A percentile compares a stretch with the other conserved stretches of the same genome.
These are phyloP conservation scores for Dacryopinax primogenitus DNA, from an alignment of 768 basidiomycete genomes.

Conservation along the genomic window DNA sequence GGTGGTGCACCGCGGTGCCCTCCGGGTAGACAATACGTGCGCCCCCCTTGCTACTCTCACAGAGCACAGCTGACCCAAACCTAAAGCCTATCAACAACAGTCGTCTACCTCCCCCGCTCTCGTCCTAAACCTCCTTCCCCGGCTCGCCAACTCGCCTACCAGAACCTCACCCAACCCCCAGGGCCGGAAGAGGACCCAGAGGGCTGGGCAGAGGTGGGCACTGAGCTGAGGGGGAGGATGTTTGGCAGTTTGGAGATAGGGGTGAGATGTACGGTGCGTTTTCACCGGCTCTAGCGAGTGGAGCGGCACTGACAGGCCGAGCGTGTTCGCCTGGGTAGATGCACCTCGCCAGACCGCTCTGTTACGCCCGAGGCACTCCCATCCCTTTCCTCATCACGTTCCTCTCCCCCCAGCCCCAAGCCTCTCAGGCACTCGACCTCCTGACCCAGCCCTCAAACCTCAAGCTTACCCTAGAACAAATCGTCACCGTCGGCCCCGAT, in stretches of 20 bases:
- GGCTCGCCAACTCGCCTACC: constrained; percentile 6
- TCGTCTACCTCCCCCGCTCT: constrained; percentile 12
- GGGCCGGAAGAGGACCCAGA: constrained; percentile 7
- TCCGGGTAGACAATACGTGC: constrained; percentile 13
- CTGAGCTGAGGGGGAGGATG: background rate
- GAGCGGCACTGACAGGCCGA: background rate
- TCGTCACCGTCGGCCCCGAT: background rate
- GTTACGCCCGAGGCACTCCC: constrained; percentile 9
- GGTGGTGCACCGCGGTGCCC: constrained; percentile 6
- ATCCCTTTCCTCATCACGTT: constrained; percentile 10
- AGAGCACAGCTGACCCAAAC: background rate
- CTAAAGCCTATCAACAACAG: constrained; percentile 6
- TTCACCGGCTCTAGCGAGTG: background rate
- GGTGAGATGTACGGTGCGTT: constrained; percentile 11
- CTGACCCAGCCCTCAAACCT: background rate
- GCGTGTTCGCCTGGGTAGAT: background rate
- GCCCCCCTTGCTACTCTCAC: background rate
- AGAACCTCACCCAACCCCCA: background rate
- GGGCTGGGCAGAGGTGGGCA: background rate
- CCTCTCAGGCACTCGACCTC: constrained; percentile 10
- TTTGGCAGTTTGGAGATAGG: background rate
- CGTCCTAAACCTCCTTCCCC: constrained; percentile 9
- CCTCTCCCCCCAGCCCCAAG: background rate
- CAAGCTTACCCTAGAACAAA: constrained; percentile 7
- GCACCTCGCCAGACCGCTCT: background rate